Evolutionary conservation across 495 filamentous ascomycete species (phyloP), one percentile per base, ranked within the genome.

Genomic region (Trichoderma parareesei): DNA sequence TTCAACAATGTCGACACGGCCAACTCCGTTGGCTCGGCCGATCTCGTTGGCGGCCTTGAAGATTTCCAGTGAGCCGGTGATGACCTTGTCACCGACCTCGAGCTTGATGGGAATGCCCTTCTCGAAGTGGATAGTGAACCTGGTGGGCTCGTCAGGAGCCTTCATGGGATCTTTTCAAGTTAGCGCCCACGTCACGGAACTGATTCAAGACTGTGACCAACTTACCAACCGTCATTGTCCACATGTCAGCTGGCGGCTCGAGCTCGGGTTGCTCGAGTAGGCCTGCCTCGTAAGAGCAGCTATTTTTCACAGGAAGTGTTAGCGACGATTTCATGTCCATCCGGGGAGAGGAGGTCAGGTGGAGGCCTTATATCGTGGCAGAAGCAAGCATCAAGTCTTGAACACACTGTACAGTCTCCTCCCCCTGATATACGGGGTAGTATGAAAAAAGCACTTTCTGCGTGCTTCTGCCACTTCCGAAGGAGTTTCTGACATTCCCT

Each of bases 1-100:
- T 84, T 97, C 92, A 61, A 93, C 93, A 70, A 97, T 97, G 72
- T 97, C 92, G 68, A 96, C 88, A 71, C 93, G 80, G 68, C 93
- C 93, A 66, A 96, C 81, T 72, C 93, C 93, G 75, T 93, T 74
- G 61, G 78, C 82, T 67, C 85, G 82, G 64, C 84, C 93, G 71
- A 96, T 92, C 63, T 83, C 76, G 80, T 97, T 97, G 67, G 86
- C 80, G 42, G 85, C 80, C 69, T 88, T 79, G 82, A 97, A 97
- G 43, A 97, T 76, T 67, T 92, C 89, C 37, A 97, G 78, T 18
- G 85, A 77, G 69, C 90, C 91, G 33, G 90, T 93, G 69, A 82
- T 79, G 55, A 81, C 81, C 82, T 91, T 86, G 59, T 77, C 80
- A n/a, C 79, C 76, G 64, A 78, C 77, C 27, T 70, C 67, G 4